Evolutionary conservation across 441 rosid species (phyloP).

Genomic region (Erodium texanum): DNA sequence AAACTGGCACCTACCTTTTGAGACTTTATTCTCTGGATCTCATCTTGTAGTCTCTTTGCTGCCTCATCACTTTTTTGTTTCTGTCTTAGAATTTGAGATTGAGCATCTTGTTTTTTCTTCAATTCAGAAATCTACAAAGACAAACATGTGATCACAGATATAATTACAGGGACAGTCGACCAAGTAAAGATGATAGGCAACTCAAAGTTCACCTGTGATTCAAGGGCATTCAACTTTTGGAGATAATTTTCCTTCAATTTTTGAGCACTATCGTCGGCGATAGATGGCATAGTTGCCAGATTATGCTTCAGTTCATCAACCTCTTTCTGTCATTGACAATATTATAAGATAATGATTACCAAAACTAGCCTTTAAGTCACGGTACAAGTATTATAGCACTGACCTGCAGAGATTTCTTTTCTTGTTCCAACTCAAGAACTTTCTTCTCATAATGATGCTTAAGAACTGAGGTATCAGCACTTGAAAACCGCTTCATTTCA

Average conservation of each 20-base stretch:
- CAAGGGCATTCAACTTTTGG: conserved; percentile 79
- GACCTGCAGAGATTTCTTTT: conserved; percentile 76
- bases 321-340: conserved; percentile 62
- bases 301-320: conserved; percentile 67
- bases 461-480: conserved; percentile 70
- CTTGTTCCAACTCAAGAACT: conserved; percentile 76
- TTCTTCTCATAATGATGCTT: conserved; percentile 95
- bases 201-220: conserved; percentile 52
- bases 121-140: conserved; percentile 58
- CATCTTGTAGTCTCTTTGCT: conserved; percentile 72
- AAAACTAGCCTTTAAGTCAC: conserved; percentile 7
- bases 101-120: conserved; percentile 97
- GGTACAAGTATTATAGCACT: conserved; percentile 15
- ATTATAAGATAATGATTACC: conserved; percentile 10
- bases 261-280: conserved; percentile 71
- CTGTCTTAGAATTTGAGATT: conserved; percentile 85
- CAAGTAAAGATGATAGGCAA: conserved; percentile 4
- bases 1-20: conserved; percentile 50
- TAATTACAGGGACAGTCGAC: conserved; percentile 7
- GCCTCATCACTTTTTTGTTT: conserved; percentile 96
- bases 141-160: conserved; percentile 10
- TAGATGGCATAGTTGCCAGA: conserved; percentile 63
- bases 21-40: conserved; percentile 80
- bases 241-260: conserved; percentile 81
- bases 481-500: conserved; percentile 75